These are phyloP conservation scores for Boletus rufocinnamomeus DNA, from an alignment of 768 basidiomycete species.

Conservation along the genomic window DNA sequence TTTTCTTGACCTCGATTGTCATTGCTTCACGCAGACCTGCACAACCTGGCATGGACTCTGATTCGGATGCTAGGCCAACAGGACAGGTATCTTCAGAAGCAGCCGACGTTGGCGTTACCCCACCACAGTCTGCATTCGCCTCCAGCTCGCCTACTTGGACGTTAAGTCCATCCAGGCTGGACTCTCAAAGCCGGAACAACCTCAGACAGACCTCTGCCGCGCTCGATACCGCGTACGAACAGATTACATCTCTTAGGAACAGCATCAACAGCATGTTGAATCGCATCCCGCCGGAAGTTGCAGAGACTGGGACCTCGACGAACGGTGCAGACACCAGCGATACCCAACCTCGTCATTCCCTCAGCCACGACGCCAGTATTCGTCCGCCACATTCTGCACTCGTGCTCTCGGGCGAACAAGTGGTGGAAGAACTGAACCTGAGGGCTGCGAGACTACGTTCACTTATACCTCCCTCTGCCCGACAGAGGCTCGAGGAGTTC, in stretches of 20 bases:
- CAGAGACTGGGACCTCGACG: slow-evolving; percentile 13
- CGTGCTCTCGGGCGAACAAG: slow-evolving; percentile 32
- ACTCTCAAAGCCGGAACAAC: slow-evolving; percentile 36
- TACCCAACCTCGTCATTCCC: slow-evolving; percentile 13
- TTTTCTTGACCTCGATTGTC: not conserved
- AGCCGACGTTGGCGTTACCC: slow-evolving; percentile 9
- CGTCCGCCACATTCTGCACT: slow-evolving; percentile 35
- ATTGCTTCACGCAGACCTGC: slow-evolving; percentile 1
- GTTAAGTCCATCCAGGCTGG: slow-evolving; percentile 11
- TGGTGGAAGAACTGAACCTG: slow-evolving; percentile 29
- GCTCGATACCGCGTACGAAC: slow-evolving; percentile 54
- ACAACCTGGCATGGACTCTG: slow-evolving; percentile 25
- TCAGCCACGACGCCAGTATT: slow-evolving; percentile 25
- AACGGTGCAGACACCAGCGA: slow-evolving; percentile 2
- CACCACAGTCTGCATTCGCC: slow-evolving; percentile 9
- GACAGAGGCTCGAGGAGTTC: slow-evolving; percentile 37
- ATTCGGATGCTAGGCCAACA: slow-evolving; percentile 11
- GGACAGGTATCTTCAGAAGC: slow-evolving; percentile 16
- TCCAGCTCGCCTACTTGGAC: slow-evolving; percentile 18
- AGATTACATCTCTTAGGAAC: slow-evolving; percentile 55
- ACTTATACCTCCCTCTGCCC: slow-evolving; percentile 31
- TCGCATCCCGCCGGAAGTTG: slow-evolving; percentile 40
- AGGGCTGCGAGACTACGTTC: slow-evolving; percentile 33
- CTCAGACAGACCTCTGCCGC: slow-evolving; percentile 55
- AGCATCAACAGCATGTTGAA: slow-evolving; percentile 47